Conservation (phyloP, 345 rosid species). For the Eucalyptus sp. region DNA sequence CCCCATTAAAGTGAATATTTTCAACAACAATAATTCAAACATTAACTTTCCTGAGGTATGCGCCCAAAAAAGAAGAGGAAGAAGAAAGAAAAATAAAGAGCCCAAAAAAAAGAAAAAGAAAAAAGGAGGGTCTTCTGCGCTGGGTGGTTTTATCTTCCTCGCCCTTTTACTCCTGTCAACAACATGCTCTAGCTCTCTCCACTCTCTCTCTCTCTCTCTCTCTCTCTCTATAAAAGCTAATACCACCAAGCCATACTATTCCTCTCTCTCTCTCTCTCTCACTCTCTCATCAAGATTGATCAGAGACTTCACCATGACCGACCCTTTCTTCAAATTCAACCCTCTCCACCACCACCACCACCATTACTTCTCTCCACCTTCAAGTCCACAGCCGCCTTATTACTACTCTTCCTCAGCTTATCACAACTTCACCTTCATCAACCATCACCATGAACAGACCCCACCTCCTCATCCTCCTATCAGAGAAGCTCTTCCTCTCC, state of each 20-base stretch:
- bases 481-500: conserved; percentile 76
- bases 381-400: conserved; percentile 8
- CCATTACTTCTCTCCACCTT: conserved; percentile 29
- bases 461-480: conserved; percentile 63
- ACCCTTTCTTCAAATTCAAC: conserved; percentile 74
- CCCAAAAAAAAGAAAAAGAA: not conserved
- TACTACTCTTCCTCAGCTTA: not conserved
- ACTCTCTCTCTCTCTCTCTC: not conserved
- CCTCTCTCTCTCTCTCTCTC: not conserved
- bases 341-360: conserved; percentile 24
- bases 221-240: conserved; percentile 25
- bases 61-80: not conserved
- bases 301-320: conserved; percentile 49
- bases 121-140: not conserved
- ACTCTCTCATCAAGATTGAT: not conserved
- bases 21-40: not conserved
- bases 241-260: conserved; percentile 26
- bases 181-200: not conserved
- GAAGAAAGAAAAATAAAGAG: not conserved
- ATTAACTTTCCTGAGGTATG: not conserved
- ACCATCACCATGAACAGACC: not conserved
- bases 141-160: not conserved
- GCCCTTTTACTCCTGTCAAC: not conserved
- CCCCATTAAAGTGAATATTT: not conserved
- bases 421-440: not conserved